Evolutionary conservation across 805 yeast genomes (phyloP).

Genomic region (Lachancea fermentati): DNA sequence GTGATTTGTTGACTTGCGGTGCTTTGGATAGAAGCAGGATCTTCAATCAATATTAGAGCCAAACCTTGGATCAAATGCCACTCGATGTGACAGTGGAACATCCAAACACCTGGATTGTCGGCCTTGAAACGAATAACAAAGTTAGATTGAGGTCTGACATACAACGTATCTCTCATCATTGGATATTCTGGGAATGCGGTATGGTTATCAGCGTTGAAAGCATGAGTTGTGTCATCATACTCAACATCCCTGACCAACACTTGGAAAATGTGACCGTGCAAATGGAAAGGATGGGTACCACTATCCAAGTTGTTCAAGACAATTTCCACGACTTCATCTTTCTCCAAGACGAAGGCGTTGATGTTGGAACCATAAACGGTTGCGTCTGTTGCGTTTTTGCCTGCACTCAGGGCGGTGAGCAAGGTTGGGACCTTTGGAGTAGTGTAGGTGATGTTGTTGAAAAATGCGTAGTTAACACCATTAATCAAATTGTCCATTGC

Average conservation of each 20-base stretch:
- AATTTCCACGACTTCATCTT: constrained; percentile 60
- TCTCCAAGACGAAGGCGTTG: constrained; percentile 59
- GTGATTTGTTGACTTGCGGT: constrained; percentile 51
- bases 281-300: constrained; percentile 95
- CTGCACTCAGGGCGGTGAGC: constrained; percentile 70
- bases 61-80: constrained; percentile 98
- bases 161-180: constrained; percentile 75
- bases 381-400: constrained; percentile 49
- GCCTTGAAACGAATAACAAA: constrained; percentile 84
- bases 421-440: constrained; percentile 84
- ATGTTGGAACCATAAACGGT: constrained; percentile 73
- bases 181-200: constrained; percentile 65
- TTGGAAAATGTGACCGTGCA: constrained; percentile 89
- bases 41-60: constrained; percentile 76
- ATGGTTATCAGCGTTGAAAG: constrained; percentile 48
- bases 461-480: constrained; percentile 95
- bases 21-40: constrained; percentile 63
- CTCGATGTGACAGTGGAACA: constrained; percentile 97
- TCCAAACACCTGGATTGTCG: constrained; percentile 97
- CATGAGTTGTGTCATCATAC: constrained; percentile 48
- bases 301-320: constrained; percentile 82
- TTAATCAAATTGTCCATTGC: constrained; percentile 76
- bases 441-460: constrained; percentile 77
- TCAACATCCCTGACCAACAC: constrained; percentile 64
- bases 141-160: constrained; percentile 78